Conservation (phyloP, 1,284 basidiomycete species). For the Cutaneotrichosporon sp. region DNA sequence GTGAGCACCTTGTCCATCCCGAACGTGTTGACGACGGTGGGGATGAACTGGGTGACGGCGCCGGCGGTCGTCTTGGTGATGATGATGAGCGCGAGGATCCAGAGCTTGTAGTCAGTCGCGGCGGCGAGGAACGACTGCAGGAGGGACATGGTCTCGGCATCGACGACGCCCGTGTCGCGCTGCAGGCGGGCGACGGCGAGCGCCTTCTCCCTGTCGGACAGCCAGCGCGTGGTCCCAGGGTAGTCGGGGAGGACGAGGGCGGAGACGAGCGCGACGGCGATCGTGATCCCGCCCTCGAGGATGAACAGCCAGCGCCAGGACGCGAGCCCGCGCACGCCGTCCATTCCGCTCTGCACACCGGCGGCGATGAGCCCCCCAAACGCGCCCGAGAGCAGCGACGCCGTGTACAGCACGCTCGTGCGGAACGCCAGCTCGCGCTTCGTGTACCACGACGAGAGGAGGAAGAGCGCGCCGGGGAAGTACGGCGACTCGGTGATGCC, state of each 20-base stretch:
- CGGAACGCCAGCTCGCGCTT: constrained; percentile 24
- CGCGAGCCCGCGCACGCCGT: constrained; percentile 16
- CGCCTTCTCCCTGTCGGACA: constrained; percentile 49
- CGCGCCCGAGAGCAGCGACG: constrained; percentile 31
- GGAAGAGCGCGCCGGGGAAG: constrained; percentile 35
- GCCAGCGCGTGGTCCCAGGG: constrained; percentile 49
- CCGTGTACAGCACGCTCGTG: constrained; percentile 27
- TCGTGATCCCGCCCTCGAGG: constrained; percentile 37
- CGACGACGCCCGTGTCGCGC: constrained; percentile 26
- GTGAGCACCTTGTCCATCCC: constrained; percentile 35
- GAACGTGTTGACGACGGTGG: constrained; percentile 35
- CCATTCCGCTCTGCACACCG: constrained; percentile 24
- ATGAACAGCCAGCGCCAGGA: constrained; percentile 27
- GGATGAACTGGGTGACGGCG: constrained; percentile 36
- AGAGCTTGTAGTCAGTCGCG: constrained; percentile 33
- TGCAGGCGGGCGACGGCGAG: constrained; percentile 20
- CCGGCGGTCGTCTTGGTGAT: constrained; percentile 29
- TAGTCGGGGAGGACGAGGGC: constrained; percentile 48
- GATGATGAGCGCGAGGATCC: constrained; percentile 28
- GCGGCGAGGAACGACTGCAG: constrained; percentile 27
- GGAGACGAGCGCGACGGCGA: constrained; percentile 33
- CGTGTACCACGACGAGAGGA: constrained; percentile 30
- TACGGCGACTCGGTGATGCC: constrained; percentile 33
- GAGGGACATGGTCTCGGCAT: constrained; percentile 19
- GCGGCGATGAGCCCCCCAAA: constrained; percentile 38